Conservation (phyloP, 768 basidiomycete genomes). For the Hydnomerulius pinastri region DNA sequence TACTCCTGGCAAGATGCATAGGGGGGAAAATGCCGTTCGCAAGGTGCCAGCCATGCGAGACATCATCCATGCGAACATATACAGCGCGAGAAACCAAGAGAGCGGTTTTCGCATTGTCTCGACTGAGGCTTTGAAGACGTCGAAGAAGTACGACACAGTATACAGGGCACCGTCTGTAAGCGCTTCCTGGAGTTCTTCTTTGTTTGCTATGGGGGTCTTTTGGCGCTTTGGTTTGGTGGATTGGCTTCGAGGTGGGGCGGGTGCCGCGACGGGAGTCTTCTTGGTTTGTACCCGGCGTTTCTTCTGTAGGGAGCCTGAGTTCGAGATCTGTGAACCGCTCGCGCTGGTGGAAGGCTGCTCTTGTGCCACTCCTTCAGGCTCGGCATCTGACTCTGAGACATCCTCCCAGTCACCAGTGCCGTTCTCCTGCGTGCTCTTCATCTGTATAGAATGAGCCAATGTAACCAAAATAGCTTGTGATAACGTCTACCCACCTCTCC, state of each 20-base stretch:
- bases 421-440: constrained; percentile 7
- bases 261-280: constrained; percentile 20
- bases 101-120: constrained; percentile 57
- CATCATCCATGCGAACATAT: constrained; percentile 48
- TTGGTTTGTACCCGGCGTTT: constrained; percentile 30
- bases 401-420: constrained; percentile 37
- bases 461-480: neutral
- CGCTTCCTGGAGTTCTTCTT: constrained; percentile 23
- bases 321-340: constrained; percentile 8
- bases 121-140: constrained; percentile 50
- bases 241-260: constrained; percentile 20
- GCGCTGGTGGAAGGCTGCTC: constrained; percentile 5
- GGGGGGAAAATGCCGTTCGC: constrained; percentile 50
- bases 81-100: constrained; percentile 51
- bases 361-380: constrained; percentile 14
- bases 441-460: constrained; percentile 1
- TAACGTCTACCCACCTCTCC: constrained; percentile 9
- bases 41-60: constrained; percentile 44
- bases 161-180: constrained; percentile 25
- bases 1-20: constrained; percentile 65
- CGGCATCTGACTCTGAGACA: constrained; percentile 23
- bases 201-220: constrained; percentile 31
- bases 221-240: constrained; percentile 26
- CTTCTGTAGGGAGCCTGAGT: constrained; percentile 24
- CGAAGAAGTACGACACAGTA: constrained; percentile 43